These are phyloP conservation scores for Ophioceras dolichostomum DNA, from an alignment of 2,329 filamentous ascomycete genomes.

Conservation along the genomic window DNA sequence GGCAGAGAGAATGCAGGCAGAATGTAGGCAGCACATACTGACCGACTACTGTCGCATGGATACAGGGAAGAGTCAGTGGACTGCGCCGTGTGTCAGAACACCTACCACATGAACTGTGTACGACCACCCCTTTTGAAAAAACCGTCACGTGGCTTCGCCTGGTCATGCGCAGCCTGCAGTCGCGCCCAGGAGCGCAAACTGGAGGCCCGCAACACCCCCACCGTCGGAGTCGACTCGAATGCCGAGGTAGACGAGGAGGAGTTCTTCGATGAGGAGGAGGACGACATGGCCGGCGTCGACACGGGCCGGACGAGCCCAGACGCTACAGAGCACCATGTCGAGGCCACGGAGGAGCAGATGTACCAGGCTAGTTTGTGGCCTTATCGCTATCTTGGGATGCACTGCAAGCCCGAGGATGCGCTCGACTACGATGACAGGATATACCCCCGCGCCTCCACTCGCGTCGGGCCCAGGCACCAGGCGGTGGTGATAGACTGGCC, in stretches of 20 bases:
- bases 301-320: conserved; percentile 55
- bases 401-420: conserved; percentile 90
- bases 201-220: conserved; percentile 79
- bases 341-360: conserved; percentile 71
- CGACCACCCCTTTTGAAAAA: conserved; percentile 87
- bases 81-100: conserved; percentile 87
- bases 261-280: conserved; percentile 57
- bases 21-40: too few species aligned
- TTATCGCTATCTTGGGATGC: conserved; percentile 88
- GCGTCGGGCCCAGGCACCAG: conserved; percentile 83
- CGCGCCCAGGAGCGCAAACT: conserved; percentile 89
- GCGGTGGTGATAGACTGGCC: conserved; percentile 77
- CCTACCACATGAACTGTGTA: conserved; percentile 98
- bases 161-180: conserved; percentile 94
- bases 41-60: conserved; percentile 3
- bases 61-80: conserved; percentile 84
- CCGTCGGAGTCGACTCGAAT: conserved; percentile 54
- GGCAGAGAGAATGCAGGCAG: too few species aligned
- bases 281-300: conserved; percentile 41
- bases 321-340: conserved; percentile 45
- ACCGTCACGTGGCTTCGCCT: conserved; percentile 91
- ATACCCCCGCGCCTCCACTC: conserved; percentile 88
- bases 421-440: conserved; percentile 96
- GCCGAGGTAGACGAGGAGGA: conserved; percentile 47
- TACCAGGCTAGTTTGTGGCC: conserved; percentile 93